Conservation (phyloP, 768 basidiomycete genomes). For the Melanogaster broomeanus region DNA sequence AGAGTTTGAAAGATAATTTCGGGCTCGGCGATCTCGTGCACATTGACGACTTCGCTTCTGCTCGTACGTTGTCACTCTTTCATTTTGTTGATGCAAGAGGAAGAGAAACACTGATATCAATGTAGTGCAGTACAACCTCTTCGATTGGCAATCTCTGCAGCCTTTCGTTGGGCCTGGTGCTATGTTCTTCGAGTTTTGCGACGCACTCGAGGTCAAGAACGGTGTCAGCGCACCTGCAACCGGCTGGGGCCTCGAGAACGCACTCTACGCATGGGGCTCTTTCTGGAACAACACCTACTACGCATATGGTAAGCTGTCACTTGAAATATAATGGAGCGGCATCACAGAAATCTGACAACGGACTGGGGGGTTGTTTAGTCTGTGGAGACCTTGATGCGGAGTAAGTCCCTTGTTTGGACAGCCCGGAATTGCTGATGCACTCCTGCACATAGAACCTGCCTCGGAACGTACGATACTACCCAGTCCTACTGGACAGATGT, state of each 20-base stretch:
- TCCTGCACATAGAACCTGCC: slow-evolving; percentile 32
- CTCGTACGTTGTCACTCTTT: slow-evolving; percentile 37
- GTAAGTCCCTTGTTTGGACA: slow-evolving; percentile 37
- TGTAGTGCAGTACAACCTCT: slow-evolving; percentile 51
- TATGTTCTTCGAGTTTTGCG: slow-evolving; percentile 41
- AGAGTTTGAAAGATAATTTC: slow-evolving; percentile 56
- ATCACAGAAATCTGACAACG: not conserved
- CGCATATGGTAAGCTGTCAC: slow-evolving; percentile 39
- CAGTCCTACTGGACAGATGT: slow-evolving; percentile 53
- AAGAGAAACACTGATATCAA: slow-evolving; percentile 33
- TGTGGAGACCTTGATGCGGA: slow-evolving; percentile 49
- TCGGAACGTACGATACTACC: slow-evolving; percentile 43
- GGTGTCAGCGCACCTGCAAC: slow-evolving; percentile 41
- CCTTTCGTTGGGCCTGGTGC: slow-evolving; percentile 46
- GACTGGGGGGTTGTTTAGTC: slow-evolving; percentile 36
- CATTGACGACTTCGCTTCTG: slow-evolving; percentile 66
- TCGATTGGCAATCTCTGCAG: slow-evolving; percentile 69
- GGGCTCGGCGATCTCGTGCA: slow-evolving; percentile 59
- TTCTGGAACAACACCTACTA: slow-evolving; percentile 58
- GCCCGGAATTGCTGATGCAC: slow-evolving; percentile 32
- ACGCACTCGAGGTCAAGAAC: slow-evolving; percentile 40
- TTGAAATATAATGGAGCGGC: not conserved
- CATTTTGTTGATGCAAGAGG: not conserved
- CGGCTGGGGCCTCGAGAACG: slow-evolving; percentile 66
- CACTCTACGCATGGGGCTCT: slow-evolving; percentile 59